A percentile compares a stretch with the other conserved stretches of the same genome.
These are phyloP conservation scores for Leccinum olivaceopallidum DNA, from an alignment of 768 basidiomycete species.

Conservation along the genomic window DNA sequence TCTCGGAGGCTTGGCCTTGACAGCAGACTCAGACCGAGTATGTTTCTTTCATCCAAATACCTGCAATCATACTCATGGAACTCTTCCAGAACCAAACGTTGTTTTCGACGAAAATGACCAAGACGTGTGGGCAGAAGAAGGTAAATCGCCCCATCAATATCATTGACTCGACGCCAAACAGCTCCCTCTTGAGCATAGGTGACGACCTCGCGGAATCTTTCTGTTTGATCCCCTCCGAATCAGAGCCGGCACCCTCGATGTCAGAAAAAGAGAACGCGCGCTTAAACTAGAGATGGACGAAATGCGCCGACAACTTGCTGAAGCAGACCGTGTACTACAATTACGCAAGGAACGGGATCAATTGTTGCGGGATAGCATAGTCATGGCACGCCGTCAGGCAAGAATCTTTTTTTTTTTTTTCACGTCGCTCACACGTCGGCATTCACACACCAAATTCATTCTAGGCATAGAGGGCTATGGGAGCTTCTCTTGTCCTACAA, in stretches of 20 bases:
- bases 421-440: neutral
- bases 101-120: conserved; percentile 55
- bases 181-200: conserved; percentile 33
- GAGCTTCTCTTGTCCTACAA: conserved; percentile 60
- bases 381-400: conserved; percentile 68
- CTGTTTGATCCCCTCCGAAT: conserved; percentile 66
- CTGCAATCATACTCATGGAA: conserved; percentile 9
- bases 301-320: conserved; percentile 56
- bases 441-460: conserved; percentile 4
- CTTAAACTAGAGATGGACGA: conserved; percentile 62
- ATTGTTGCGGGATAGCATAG: conserved; percentile 79
- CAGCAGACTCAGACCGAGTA: conserved; percentile 23
- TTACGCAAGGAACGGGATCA: conserved; percentile 77
- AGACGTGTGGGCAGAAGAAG: conserved; percentile 61
- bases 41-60: conserved; percentile 14
- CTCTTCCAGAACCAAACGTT: conserved; percentile 19
- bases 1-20: conserved; percentile 43
- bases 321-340: conserved; percentile 63
- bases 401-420: conserved; percentile 10
- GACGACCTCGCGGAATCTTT: conserved; percentile 82
- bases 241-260: conserved; percentile 47
- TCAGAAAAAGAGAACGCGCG: conserved; percentile 67
- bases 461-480: conserved; percentile 81
- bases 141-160: conserved; percentile 35
- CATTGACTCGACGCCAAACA: neutral